These are phyloP conservation scores for Leptographium galeiforme DNA, from an alignment of 2,329 filamentous ascomycete species.

Conservation along the genomic window DNA sequence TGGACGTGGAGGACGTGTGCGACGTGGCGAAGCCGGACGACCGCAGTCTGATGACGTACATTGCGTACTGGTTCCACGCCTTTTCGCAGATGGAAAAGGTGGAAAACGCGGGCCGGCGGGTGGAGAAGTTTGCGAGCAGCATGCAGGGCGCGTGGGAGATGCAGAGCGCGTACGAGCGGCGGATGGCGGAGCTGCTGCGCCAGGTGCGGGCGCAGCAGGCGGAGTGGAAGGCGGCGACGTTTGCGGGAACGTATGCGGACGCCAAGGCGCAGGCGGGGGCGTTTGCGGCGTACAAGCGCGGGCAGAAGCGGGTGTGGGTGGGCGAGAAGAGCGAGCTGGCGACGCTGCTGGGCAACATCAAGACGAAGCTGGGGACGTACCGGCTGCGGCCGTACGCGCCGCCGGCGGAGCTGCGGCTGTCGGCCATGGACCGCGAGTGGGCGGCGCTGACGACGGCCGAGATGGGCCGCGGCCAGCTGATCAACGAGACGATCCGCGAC, in stretches of 20 bases:
- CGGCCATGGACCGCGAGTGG: constrained; percentile 77
- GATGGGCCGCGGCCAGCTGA: constrained; percentile 77
- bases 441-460: constrained; percentile 65
- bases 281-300: constrained; percentile 82
- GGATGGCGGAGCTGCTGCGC: constrained; percentile 71
- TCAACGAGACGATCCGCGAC: constrained; percentile 96
- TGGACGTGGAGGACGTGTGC: constrained; percentile 96
- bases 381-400: constrained; percentile 83
- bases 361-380: constrained; percentile 95
- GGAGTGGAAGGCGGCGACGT: constrained; percentile 65
- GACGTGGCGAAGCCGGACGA: constrained; percentile 95
- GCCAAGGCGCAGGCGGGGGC: constrained; percentile 74
- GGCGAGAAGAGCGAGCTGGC: constrained; percentile 94
- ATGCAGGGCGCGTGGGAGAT: constrained; percentile 99
- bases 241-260: constrained; percentile 84
- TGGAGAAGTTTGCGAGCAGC: constrained; percentile 97
- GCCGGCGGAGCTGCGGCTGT: constrained; percentile 67
- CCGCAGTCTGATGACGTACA: constrained; percentile 96
- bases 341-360: constrained; percentile 91
- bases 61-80: constrained; percentile 99
- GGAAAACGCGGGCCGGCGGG: constrained; percentile 87
- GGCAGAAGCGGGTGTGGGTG: constrained; percentile 87
- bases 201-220: constrained; percentile 61
- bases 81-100: constrained; percentile 99
- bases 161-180: constrained; percentile 88